Base-by-base conservation (phyloP, 768 basidiomycete species). In the Termitomyces heimii region DNA sequence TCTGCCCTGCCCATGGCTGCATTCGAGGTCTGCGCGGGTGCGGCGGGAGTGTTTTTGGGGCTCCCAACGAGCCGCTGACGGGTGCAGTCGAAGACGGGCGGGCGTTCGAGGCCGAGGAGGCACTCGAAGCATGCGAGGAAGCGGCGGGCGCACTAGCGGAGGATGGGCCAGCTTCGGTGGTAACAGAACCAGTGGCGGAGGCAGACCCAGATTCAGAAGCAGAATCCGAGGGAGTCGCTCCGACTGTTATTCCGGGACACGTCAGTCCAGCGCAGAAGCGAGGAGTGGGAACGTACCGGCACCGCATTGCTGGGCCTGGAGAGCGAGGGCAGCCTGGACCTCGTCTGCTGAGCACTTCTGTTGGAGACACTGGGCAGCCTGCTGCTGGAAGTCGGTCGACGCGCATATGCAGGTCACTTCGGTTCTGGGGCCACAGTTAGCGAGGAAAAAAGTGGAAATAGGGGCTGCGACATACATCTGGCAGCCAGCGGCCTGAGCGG, bases 351-450 rank as follows among this genome's bases (percentile, higher is more conserved):
- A 22, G 46, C 66, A 66, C 7, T 60, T 29, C 5, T 44, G 12
- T 32, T 39, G 12, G 16, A 67, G 42, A 35, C 66, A 67, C 6
- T 46, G n/a, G 0, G 18, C n/a, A n/a, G 65, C 65, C 20, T 60
- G 58, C 3, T 31, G 32, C 32, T 66, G 63, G 65, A 66, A 67
- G 26, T 63, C 53, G 7, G 39, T 12, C 0, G 53, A 62, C 1
- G 55, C 28, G 55, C 66, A 67, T 10, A 67, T 44, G 44, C 66
- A 40, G n/a, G 8, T 20, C 4, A 22, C 4, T 5, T 43, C 42
- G 5, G 42, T 22, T 9, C 42, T 43, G 22, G 9, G n/a, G n/a
- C n/a, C n/a, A n/a, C n/a, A n/a, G n/a, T n/a, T n/a, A n/a, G n/a
- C n/a, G n/a, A n/a, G n/a, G n/a, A n/a, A n/a, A n/a, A n/a, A n/a